Evolutionary conservation across 495 filamentous ascomycete species (phyloP).

Genomic region (Penicillium paradoxum): DNA sequence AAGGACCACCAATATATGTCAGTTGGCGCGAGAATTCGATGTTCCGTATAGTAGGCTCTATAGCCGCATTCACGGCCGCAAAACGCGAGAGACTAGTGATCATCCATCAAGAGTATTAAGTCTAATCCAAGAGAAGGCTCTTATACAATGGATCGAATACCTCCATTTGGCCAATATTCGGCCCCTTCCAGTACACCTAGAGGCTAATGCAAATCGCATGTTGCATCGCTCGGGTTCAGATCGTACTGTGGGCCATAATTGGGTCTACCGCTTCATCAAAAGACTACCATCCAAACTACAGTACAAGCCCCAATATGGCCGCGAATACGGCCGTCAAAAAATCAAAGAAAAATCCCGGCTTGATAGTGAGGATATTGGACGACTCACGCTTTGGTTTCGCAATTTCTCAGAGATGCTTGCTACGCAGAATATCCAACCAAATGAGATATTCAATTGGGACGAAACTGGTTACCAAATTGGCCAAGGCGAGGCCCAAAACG

Average conservation of each 20-base stretch:
- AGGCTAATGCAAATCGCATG: neutral
- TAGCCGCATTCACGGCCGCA: neutral
- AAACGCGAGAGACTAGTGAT: neutral
- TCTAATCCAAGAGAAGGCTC: neutral
- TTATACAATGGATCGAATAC: neutral
- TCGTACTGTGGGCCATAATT: neutral
- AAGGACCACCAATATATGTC: neutral
- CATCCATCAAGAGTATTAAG: neutral
- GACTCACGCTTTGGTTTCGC: neutral
- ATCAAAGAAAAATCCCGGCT: neutral
- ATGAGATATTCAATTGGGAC: constrained; percentile 2
- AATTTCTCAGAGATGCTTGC: neutral
- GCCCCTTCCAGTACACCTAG: neutral
- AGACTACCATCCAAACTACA: neutral
- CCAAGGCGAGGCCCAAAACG: neutral
- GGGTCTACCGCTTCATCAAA: neutral
- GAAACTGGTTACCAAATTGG: neutral
- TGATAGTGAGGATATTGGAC: neutral
- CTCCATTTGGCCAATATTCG: neutral
- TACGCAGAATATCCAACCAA: neutral
- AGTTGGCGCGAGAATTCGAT: neutral
- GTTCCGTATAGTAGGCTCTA: neutral
- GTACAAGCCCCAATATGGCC: too few species aligned
- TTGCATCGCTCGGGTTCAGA: neutral
- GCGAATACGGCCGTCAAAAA: neutral